Percentiles rank a stretch among this genome's conserved stretches.
phyloP scores from a whole-genome alignment of 2,329 filamentous ascomycete species.

The Colletotrichum sp. region DNA sequence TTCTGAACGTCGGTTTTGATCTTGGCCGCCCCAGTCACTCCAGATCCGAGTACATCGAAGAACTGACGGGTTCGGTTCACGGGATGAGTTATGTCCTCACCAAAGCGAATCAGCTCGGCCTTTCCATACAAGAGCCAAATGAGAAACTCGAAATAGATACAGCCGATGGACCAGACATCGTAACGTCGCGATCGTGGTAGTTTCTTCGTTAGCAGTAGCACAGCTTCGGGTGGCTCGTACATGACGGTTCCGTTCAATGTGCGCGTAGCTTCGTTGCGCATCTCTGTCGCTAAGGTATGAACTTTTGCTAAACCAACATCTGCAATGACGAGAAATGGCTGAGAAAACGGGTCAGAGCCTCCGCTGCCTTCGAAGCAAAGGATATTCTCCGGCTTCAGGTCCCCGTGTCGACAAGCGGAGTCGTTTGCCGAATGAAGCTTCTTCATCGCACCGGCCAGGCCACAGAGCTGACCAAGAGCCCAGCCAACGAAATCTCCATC shows the following conservation, averaged over 20 bases:
- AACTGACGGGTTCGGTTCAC: background rate
- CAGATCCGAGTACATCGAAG: accelerated
- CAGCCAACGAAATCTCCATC: background rate
- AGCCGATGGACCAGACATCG: conserved; percentile 36
- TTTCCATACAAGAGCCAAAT: conserved; percentile 32
- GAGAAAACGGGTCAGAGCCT: background rate
- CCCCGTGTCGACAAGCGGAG: background rate
- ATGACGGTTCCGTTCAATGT: background rate
- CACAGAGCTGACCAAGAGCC: background rate
- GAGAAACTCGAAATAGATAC: conserved; percentile 31
- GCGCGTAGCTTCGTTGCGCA: background rate
- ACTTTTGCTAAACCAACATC: background rate
- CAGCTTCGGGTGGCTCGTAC: conserved; percentile 4
- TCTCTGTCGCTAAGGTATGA: background rate
- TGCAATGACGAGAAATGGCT: background rate
- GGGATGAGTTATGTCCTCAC: too few relatives aligned
- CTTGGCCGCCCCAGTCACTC: background rate
- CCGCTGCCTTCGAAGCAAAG: background rate
- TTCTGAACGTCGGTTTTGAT: background rate
- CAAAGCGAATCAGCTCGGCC: too few relatives aligned
- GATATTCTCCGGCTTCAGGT: conserved; percentile 12
- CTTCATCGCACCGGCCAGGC: background rate
- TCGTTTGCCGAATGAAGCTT: background rate
- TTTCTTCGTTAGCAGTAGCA: background rate
- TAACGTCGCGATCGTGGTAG: conserved; percentile 25